Evolutionary conservation across 257 asterid genomes (phyloP).

Genomic region (Scutellaria minor): DNA sequence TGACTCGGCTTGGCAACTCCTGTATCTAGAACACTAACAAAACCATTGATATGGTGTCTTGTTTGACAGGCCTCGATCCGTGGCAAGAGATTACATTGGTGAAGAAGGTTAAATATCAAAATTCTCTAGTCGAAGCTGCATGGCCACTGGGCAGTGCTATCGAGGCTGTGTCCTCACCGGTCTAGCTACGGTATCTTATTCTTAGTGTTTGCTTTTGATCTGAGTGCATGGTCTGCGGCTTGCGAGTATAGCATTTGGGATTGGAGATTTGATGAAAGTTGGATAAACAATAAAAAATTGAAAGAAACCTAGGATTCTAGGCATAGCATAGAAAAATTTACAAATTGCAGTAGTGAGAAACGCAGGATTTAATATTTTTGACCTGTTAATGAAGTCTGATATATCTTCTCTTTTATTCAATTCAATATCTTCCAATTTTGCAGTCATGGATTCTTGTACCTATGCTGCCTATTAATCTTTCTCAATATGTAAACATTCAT

Average conservation of each 20-base stretch:
- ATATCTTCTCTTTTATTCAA: conserved; percentile 1
- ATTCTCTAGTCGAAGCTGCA: conserved; percentile 72
- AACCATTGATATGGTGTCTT: background rate
- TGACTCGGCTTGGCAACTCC: too few species aligned
- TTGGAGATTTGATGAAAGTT: conserved; percentile 6
- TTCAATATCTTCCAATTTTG: background rate
- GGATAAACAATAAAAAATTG: conserved; percentile 32
- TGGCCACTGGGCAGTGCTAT: conserved; percentile 92
- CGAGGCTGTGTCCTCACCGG: conserved; percentile 61
- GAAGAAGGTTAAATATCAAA: conserved; percentile 59
- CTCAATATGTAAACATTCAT: too few species aligned
- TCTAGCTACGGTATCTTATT: background rate
- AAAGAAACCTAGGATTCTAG: conserved; percentile 13
- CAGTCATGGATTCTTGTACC: background rate
- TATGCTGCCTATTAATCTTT: too few species aligned
- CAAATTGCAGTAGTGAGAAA: conserved; percentile 26
- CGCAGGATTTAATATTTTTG: background rate
- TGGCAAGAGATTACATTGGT: conserved; percentile 64
- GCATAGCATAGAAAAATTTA: conserved; percentile 32
- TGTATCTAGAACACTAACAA: background rate
- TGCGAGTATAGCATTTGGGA: conserved; percentile 20
- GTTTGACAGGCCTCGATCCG: conserved; percentile 63
- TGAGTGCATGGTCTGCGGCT: conserved; percentile 7
- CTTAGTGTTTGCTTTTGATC: too few species aligned
- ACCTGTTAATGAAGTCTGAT: too few species aligned